Evolutionary conservation across 345 rosid species (phyloP), one percentile per base, ranked within the genome.

Genomic region (Gossypium mustelinum): DNA sequence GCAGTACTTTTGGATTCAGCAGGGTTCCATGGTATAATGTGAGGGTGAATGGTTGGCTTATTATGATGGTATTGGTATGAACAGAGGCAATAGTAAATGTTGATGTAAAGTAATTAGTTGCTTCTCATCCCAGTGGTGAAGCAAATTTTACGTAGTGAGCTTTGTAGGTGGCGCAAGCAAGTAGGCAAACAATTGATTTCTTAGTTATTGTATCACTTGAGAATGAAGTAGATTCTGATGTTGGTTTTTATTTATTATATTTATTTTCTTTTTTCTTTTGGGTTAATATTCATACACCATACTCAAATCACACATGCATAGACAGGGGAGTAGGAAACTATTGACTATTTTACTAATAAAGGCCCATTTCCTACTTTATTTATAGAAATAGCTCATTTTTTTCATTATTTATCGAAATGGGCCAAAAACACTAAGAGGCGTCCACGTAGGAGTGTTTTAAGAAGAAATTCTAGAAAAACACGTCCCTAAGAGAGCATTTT

Each of bases 1-100:
- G 90, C 97, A n/a, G 86, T 86, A 55, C 97, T 94, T 25, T 80
- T 91, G 56, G 98, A 94, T 74, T 87, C 97, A 2, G 97, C 94
- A 2, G 97, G 94, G n/a, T 82, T 84, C 55, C 89, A 83, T 73
- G 88, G 92, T 70, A 75, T 83, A 78, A 78, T 86, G 74, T 85
- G 68, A 79, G 39, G 61, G 68, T 4, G 17, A 70, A 57, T 39
- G 14, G 61, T 13, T 57, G 61, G 18, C 41, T 45, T 13, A 59
- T 44, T 59, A 12, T 25, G 39, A 59, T 59, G 9, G 17, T 9
- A 48, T 64, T 34, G 41, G 41, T 34, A 34, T 34, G 44, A 48
- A 68, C 44, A 25, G 71, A 11, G 63, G 48, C 73, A 68, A 75
- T 78, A 24, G 63, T 85, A 79, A 80, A 80, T 50, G 69, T 76